Evolutionary conservation across 768 basidiomycete species (phyloP).

Genomic region (Lactarius indigo): DNA sequence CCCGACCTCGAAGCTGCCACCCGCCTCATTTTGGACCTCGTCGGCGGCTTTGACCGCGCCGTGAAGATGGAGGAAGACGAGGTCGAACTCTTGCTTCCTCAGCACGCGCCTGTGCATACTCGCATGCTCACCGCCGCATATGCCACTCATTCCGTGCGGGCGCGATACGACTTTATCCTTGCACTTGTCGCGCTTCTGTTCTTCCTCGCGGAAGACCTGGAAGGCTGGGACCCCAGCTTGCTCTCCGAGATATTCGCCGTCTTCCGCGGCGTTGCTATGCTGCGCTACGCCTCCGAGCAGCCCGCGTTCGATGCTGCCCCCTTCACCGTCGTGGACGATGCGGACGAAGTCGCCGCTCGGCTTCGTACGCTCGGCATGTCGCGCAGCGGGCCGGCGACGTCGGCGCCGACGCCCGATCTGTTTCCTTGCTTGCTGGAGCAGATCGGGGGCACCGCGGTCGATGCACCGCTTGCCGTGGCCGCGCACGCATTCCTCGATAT

Average conservation of each 20-base stretch:
- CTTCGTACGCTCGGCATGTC: conserved; percentile 76
- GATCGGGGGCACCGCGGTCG: conserved; percentile 36
- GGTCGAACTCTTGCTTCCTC: conserved; percentile 48
- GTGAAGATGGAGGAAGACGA: conserved; percentile 79
- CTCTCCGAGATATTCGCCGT: conserved; percentile 75
- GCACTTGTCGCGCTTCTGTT: conserved; percentile 64
- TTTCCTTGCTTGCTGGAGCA: conserved; percentile 59
- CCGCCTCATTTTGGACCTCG: conserved; percentile 59
- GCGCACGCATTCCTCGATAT: conserved; percentile 70
- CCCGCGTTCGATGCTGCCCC: conserved; percentile 45
- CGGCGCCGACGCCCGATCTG: conserved; percentile 48
- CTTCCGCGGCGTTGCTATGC: conserved; percentile 72
- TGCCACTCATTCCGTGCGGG: conserved; percentile 56
- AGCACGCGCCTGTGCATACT: conserved; percentile 58
- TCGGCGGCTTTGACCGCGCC: conserved; percentile 63
- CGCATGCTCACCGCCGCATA: conserved; percentile 62
- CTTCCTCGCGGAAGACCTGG: conserved; percentile 64
- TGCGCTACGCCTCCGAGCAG: conserved; percentile 58
- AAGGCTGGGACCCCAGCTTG: conserved; percentile 59
- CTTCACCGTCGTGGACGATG: conserved; percentile 28
- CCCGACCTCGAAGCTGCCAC: conserved; percentile 54
- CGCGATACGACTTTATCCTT: conserved; percentile 72
- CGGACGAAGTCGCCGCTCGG: conserved; percentile 58
- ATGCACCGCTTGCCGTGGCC: conserved; percentile 49
- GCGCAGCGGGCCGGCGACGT: conserved; percentile 24